These are phyloP conservation scores for Ceratopteris richardii DNA, from an alignment of 75 land plant species.

Conservation along the genomic window DNA sequence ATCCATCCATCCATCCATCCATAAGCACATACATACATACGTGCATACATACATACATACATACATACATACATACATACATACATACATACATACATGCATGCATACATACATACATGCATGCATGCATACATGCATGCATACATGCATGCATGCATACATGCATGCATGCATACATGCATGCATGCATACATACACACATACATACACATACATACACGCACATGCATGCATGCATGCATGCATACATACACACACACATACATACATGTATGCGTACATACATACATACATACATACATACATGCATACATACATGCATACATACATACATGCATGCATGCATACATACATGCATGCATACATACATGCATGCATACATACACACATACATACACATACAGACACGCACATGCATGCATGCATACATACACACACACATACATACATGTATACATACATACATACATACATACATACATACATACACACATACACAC, in stretches of 20 bases:
- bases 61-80: no score
- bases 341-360: not conserved
- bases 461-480: not conserved
- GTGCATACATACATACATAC: not conserved
- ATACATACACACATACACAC: not conserved
- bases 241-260: constrained; percentile 1
- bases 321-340: not conserved
- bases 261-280: no score
- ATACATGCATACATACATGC: not conserved
- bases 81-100: not conserved
- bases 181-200: not conserved
- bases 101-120: not conserved
- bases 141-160: not conserved
- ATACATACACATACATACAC: not conserved
- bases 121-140: not conserved
- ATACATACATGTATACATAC: not conserved
- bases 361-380: not conserved
- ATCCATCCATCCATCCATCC: no score
- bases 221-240: not conserved
- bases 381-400: not conserved
- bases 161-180: not conserved
- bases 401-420: not conserved
- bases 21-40: not conserved
- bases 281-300: not conserved
- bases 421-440: not conserved